Base-by-base conservation (phyloP, 1,284 basidiomycete species). In the Phenoliferia sp. region DNA sequence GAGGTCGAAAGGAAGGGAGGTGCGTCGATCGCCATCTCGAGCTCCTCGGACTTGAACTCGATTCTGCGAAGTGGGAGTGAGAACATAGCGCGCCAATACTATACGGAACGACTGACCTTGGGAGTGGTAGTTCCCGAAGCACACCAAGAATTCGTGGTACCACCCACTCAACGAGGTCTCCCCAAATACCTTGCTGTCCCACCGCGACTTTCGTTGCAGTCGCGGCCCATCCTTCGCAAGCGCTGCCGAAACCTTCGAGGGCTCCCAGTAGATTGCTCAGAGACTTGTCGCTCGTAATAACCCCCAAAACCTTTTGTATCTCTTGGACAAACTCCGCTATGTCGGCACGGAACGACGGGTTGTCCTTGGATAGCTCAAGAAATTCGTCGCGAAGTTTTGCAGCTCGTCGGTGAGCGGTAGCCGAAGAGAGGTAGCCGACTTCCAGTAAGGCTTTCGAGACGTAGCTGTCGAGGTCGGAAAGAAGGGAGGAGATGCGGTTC, bases 71-170 rank as follows among this genome's bases (percentile, higher is more conserved):
- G 3, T 22, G 16, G 22, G 26, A 5, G 56, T 29, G 29, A 5
- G 4, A 55, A 28, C 17, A 16, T 28, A 4, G 54, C 39, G 15
- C 39, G 39, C 15, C 12, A 12, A 35, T 2, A 3, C 15, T 7
- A 2, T 22, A 16, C 1, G n/a, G n/a, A 33, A 31, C 32, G 3
- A 34, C 56, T 12, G n/a, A 59, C 59, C 59, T 39, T 29, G 82
- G 82, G 16, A 81, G 74, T 3, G 82, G 81, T 52, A 82, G 79
- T 72, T 80, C 77, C 75, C 81, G 77, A 73, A 82, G 76, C 57
- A 81, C 76, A 56, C 76, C 76, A 68, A 82, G 76, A 19, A 81
- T 59, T 15, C 82, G 72, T 31, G 82, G 82, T 2, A 82, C 61
- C 80, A 75, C 44, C 82, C 81, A 64, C 81, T 80, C 62, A 79